Percentiles rank a stretch among this genome's conserved stretches.
Conservation (phyloP, 129 eudicot species). For the Tanacetum coccineum region DNA sequence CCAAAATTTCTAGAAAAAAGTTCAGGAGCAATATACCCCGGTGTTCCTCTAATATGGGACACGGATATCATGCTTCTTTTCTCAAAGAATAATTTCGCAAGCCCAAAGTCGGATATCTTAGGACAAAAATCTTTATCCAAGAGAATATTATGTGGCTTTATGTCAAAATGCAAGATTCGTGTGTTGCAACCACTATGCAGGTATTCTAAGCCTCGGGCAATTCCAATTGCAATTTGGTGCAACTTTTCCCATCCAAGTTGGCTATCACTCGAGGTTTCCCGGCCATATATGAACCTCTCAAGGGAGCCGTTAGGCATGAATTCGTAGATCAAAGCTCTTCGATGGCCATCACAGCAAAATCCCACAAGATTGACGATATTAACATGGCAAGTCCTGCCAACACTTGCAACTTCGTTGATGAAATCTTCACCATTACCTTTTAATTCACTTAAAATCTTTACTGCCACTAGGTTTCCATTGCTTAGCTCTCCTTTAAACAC, state of each 20-base stretch:
- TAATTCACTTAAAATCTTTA: not conserved
- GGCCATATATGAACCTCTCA: not conserved
- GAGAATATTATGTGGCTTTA: too few species aligned
- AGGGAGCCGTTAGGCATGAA: slow-evolving; percentile 6
- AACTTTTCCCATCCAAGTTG: not conserved
- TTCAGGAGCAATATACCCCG: slow-evolving; percentile 37
- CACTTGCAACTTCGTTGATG: not conserved
- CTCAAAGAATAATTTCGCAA: not conserved
- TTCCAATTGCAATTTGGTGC: not conserved
- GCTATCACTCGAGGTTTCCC: not conserved
- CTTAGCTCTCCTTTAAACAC: not conserved
- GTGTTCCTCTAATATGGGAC: slow-evolving; percentile 1
- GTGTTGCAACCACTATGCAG: too few species aligned
- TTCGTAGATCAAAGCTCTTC: not conserved
- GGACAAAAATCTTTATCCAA: not conserved
- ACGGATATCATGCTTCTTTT: not conserved
- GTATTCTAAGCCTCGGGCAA: not conserved
- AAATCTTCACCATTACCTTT: slow-evolving; percentile 1
- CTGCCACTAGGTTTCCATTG: not conserved
- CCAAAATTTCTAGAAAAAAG: slow-evolving; percentile 28
- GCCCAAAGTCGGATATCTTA: not conserved
- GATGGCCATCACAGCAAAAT: not conserved
- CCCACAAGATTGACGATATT: not conserved
- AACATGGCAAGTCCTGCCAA: not conserved
- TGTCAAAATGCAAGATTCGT: too few species aligned